phyloP scores from a whole-genome alignment of 352 stramenopile species.

The Phytophthora chlamydospora region DNA sequence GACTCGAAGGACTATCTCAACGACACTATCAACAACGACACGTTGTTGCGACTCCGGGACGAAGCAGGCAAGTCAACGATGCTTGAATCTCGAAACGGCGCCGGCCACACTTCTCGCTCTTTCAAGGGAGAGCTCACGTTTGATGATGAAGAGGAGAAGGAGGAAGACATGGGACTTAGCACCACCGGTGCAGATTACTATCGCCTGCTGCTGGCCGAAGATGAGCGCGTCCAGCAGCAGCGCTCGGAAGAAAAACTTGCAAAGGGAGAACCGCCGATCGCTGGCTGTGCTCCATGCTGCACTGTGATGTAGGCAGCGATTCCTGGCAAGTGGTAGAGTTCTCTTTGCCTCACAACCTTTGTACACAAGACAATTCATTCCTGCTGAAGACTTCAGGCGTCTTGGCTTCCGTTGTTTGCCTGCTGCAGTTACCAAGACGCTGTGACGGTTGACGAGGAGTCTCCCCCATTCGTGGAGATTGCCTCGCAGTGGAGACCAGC shows the following conservation, averaged over 20 bases:
- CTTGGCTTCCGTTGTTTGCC: neutral
- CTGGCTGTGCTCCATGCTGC: conserved; percentile 65
- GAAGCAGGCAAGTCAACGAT: conserved; percentile 42
- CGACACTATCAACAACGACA: conserved; percentile 79
- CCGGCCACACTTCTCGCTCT: conserved; percentile 21
- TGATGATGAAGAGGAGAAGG: conserved; percentile 40
- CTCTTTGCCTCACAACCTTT: conserved; percentile 5
- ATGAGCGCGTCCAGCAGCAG: conserved; percentile 42
- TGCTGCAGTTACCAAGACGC: conserved; percentile 8
- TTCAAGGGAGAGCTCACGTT: conserved; percentile 75
- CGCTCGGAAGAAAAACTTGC: conserved; percentile 33
- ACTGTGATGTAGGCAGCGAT: conserved; percentile 43
- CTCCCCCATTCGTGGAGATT: conserved; percentile 1
- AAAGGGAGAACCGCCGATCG: conserved; percentile 35
- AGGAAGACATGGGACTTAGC: conserved; percentile 37
- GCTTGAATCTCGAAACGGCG: conserved; percentile 22
- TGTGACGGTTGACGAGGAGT: conserved; percentile 17
- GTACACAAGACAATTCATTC: conserved; percentile 16
- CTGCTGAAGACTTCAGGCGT: neutral
- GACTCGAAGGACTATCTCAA: conserved; percentile 72
- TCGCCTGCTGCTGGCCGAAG: conserved; percentile 45
- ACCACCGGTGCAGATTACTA: conserved; percentile 56
- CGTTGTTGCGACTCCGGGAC: conserved; percentile 59
- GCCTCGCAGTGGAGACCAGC: neutral
- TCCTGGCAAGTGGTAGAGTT: neutral